phyloP scores from a whole-genome alignment of 2,329 filamentous ascomycete species.

The Trematosphaeria pertusa region DNA sequence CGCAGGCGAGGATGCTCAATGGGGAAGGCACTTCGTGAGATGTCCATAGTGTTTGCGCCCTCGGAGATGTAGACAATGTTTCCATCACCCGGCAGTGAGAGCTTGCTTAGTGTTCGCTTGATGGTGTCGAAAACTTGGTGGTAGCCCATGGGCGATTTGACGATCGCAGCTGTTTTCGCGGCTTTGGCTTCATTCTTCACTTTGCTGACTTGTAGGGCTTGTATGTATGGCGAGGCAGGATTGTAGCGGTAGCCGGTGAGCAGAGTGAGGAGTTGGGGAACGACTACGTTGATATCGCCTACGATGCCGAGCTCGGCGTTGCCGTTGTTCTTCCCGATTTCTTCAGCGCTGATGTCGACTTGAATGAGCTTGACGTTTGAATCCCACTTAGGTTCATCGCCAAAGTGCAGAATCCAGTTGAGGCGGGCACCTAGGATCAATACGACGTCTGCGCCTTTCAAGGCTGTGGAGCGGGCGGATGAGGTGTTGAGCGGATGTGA shows the following conservation, averaged over 20 bases:
- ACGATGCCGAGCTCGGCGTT: constrained; percentile 57
- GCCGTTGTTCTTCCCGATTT: constrained; percentile 60
- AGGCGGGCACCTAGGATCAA: constrained; percentile 62
- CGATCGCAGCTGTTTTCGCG: constrained; percentile 49
- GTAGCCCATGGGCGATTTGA: constrained; percentile 57
- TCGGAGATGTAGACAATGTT: constrained; percentile 64
- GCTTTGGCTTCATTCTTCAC: constrained; percentile 58
- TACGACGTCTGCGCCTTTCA: constrained; percentile 63
- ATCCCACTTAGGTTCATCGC: constrained; percentile 62
- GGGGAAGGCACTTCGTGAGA: constrained; percentile 62
- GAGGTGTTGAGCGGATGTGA: constrained; percentile 61
- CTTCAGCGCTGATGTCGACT: constrained; percentile 62
- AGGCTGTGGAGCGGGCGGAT: constrained; percentile 60
- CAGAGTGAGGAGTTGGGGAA: constrained; percentile 53
- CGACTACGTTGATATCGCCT: constrained; percentile 60
- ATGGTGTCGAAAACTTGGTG: constrained; percentile 61
- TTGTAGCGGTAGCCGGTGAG: constrained; percentile 56
- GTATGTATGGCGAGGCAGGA: constrained; percentile 44
- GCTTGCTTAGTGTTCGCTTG: constrained; percentile 55
- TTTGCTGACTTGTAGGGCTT: constrained; percentile 44
- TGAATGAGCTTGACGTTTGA: constrained; percentile 60
- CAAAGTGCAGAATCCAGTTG: constrained; percentile 67
- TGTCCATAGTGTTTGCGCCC: constrained; percentile 68
- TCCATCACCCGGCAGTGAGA: constrained; percentile 55
- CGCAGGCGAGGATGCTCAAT: constrained; percentile 62